Evolutionary conservation across 2,329 filamentous ascomycete species (phyloP), one percentile per base, ranked within the genome.

Genomic region (Calonectria pseudoturangicola): DNA sequence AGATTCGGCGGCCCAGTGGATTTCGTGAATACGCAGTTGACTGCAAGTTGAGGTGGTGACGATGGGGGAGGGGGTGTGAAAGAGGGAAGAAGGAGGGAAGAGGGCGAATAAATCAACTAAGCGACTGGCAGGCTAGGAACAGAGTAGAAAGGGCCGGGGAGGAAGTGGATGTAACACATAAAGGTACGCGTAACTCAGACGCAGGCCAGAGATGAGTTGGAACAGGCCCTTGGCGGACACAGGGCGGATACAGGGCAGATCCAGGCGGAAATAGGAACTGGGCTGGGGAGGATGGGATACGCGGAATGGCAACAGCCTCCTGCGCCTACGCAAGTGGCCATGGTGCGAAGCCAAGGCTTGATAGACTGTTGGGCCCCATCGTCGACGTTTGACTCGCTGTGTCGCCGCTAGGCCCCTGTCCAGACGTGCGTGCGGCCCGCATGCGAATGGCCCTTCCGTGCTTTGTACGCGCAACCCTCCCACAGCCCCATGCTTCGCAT

Each of bases 401-500:
- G 39, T 30, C 39, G 58, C 2, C 41, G 58, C 21, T 16, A 3
- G 16, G 65, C 10, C 67, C 60, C 48, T 70, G 48, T 36, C 16
- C n/a, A 33, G 25, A 39, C 4, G 68, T 25, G n/a, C 13, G 60
- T 62, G 47, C 68, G 28, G 21, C 62, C 50, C 64, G 60, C 58
- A 70, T 41, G 43, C 39, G 45, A 41, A 47, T 41, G 33, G 39
- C 21, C 7, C 30, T 54, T 27, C 30, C 56, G 56, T 66, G 43
- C 41, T 41, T 25, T 63, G 69, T 67, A 71, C 69, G 69, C 69
- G 69, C 69, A 71, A 68, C 64, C 63, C 60, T 69, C 58, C 58
- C 33, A 60, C 54, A 56, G 47, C 66, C 41, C 41, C 50, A 58
- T 58, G 65, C 27, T 28, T 28, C 18, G 16, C 39, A 30, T 4